A percentile compares a stretch with the other conserved stretches of the same genome.
Evolutionary conservation across 495 filamentous ascomycete species (phyloP).

Genomic region (Evernia prunastri): DNA sequence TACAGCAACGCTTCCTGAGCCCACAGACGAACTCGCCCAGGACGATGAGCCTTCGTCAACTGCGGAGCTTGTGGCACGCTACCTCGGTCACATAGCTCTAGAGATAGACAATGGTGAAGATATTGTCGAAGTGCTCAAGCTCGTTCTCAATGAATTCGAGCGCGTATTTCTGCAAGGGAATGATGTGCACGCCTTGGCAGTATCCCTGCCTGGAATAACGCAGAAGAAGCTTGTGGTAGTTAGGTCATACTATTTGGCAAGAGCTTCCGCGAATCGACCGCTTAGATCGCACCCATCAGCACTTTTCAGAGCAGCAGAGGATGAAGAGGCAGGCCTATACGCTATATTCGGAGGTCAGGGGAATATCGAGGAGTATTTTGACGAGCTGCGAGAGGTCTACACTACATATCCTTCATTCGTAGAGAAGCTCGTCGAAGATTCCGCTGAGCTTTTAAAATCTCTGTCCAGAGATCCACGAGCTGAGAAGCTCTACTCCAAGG

Average conservation of each 20-base stretch:
- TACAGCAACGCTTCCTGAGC: conserved; percentile 69
- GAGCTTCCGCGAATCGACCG: conserved; percentile 70
- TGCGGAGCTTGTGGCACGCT: conserved; percentile 82
- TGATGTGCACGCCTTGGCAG: conserved; percentile 86
- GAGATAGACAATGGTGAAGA: conserved; percentile 90
- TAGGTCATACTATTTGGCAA: conserved; percentile 81
- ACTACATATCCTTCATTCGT: conserved; percentile 85
- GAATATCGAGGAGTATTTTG: conserved; percentile 99
- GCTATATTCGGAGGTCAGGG: conserved; percentile 97
- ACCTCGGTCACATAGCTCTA: conserved; percentile 77
- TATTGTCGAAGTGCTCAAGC: conserved; percentile 80
- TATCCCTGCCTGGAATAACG: conserved; percentile 76
- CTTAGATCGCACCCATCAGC: conserved; percentile 89
- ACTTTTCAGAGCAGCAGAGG: conserved; percentile 77
- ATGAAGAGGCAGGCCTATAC: conserved; percentile 72
- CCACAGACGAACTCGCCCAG: conserved; percentile 93
- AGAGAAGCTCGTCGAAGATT: conserved; percentile 69
- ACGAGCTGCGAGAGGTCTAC: conserved; percentile 88
- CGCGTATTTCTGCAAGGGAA: conserved; percentile 89
- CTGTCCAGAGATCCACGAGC: conserved; percentile 82
- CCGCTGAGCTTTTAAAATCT: conserved; percentile 72
- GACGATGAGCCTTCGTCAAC: conserved; percentile 96
- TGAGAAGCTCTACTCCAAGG: conserved; percentile 93
- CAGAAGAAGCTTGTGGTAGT: conserved; percentile 85
- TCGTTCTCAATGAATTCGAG: conserved; percentile 91